Percentiles rank a stretch among this genome's conserved stretches.
phyloP scores from a whole-genome alignment of 1,284 basidiomycete genomes.

The Gymnopus androsaceus region DNA sequence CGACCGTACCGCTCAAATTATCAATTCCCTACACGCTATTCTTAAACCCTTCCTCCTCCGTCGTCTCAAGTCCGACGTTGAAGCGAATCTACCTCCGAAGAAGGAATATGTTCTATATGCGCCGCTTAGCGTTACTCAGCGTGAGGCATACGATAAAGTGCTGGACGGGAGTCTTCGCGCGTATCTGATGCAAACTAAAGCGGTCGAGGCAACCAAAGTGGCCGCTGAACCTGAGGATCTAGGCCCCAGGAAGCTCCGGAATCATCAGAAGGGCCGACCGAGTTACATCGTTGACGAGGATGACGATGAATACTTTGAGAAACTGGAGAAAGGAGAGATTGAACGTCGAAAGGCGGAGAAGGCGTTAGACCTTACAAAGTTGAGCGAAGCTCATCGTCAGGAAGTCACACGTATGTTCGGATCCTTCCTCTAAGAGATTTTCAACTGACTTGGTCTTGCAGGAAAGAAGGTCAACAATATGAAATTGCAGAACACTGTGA shows the following conservation, averaged over 20 bases:
- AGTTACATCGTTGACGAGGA: conserved; percentile 59
- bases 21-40: conserved; percentile 85
- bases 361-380: conserved; percentile 41
- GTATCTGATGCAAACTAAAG: conserved; percentile 58
- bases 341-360: conserved; percentile 37
- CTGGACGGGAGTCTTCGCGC: conserved; percentile 67
- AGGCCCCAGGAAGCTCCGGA: conserved; percentile 30
- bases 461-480: conserved; percentile 88
- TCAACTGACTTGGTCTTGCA: conserved; percentile 33
- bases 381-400: conserved; percentile 56
- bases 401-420: conserved; percentile 60
- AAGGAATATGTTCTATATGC: conserved; percentile 96
- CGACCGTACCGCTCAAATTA: conserved; percentile 66
- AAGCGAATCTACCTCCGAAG: conserved; percentile 82
- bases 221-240: conserved; percentile 28
- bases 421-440: conserved; percentile 6
- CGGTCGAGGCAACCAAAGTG: conserved; percentile 25
- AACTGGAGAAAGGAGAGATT: conserved; percentile 51
- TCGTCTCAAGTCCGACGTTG: conserved; percentile 90
- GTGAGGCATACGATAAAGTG: conserved; percentile 82
- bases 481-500: conserved; percentile 90
- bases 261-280: conserved; percentile 35
- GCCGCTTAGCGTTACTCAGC: conserved; percentile 81
- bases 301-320: conserved; percentile 71
- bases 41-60: conserved; percentile 95